A percentile compares a stretch with the other conserved stretches of the same genome.
Evolutionary conservation across 306 rosid species (phyloP).

Genomic region (Luffa aegyptiaca): DNA sequence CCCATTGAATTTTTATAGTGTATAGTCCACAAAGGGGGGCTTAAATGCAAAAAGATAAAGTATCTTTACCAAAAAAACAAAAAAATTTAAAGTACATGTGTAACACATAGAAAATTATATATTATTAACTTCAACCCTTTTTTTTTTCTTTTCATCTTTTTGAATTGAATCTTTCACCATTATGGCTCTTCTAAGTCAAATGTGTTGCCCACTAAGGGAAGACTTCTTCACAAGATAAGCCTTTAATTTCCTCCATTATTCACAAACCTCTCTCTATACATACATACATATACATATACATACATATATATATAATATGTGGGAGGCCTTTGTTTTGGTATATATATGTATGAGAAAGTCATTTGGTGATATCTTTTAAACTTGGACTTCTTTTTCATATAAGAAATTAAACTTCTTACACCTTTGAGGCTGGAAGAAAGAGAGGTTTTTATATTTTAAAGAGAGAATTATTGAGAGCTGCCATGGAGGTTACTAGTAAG

Average conservation of each 20-base stretch:
- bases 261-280: background rate
- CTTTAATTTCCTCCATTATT: background rate
- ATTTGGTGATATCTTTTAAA: background rate
- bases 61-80: background rate
- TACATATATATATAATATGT: background rate
- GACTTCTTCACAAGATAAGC: background rate
- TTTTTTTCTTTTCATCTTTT: background rate
- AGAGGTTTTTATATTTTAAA: background rate
- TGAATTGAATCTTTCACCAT: background rate
- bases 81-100: background rate
- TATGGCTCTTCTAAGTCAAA: slow-evolving; percentile 1
- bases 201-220: background rate
- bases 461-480: background rate
- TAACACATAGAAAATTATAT: background rate
- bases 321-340: background rate
- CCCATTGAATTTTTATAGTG: background rate
- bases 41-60: background rate
- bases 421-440: background rate
- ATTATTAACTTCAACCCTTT: background rate
- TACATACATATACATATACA: background rate
- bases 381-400: background rate
- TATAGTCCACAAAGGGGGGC: background rate
- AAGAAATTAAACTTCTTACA: background rate
- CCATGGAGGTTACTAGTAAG: background rate
- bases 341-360: background rate